phyloP scores from a whole-genome alignment of 2,329 filamentous ascomycete genomes.

The Cadophora sp. region DNA sequence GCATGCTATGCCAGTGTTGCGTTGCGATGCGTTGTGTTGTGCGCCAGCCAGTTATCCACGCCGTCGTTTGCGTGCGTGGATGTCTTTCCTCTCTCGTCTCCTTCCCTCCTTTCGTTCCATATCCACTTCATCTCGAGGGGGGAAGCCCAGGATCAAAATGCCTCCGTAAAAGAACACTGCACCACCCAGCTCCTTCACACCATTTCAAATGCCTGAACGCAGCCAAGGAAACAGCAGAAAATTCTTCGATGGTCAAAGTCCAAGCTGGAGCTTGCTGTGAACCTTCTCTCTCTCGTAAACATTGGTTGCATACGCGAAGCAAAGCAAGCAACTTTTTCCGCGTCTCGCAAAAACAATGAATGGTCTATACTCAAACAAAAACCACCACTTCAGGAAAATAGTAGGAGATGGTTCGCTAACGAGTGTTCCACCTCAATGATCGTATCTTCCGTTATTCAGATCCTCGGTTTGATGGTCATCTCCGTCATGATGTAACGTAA shows the following conservation, averaged over 20 bases:
- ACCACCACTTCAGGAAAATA: neutral
- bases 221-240: neutral
- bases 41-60: conserved; percentile 11
- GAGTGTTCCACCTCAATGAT: conserved; percentile 18
- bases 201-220: conserved; percentile 8
- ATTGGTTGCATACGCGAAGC: neutral
- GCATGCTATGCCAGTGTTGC: conserved; percentile 7
- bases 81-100: neutral
- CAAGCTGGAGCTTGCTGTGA: neutral
- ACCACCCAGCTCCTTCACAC: neutral
- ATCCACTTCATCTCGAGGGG: no score
- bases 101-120: neutral
- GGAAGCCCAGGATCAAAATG: neutral
- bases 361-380: conserved; percentile 29
- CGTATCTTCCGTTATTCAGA: conserved; percentile 44
- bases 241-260: neutral
- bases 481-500: conserved; percentile 95
- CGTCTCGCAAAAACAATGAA: conserved; percentile 18
- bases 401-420: neutral
- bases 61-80: neutral
- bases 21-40: neutral
- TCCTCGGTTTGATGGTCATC: conserved; percentile 62
- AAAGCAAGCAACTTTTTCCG: conserved; percentile 16
- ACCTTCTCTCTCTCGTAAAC: neutral
- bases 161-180: neutral